These are phyloP conservation scores for Seiridium unicorne DNA, from an alignment of 2,329 filamentous ascomycete genomes.

Conservation along the genomic window DNA sequence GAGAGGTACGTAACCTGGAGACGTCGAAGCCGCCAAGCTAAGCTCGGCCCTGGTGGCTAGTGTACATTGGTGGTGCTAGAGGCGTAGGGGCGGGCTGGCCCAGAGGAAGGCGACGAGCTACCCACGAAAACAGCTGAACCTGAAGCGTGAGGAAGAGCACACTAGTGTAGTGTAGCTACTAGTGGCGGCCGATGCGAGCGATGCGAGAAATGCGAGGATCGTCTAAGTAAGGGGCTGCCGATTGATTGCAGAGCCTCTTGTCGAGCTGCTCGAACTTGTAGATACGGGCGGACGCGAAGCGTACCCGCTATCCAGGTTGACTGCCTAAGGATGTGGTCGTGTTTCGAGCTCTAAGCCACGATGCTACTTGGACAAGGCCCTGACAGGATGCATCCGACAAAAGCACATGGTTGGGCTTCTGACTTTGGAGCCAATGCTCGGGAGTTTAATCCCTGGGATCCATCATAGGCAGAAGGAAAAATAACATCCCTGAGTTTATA, in stretches of 20 bases:
- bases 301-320: no score
- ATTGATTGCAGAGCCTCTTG: no score
- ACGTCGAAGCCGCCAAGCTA: conserved; percentile 1
- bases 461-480: no score
- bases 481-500: no score
- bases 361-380: not conserved
- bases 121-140: not conserved
- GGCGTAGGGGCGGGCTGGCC: no score
- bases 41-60: not conserved
- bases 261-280: no score
- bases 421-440: not conserved
- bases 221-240: no score
- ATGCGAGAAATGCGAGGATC: not conserved
- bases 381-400: no score
- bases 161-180: not conserved
- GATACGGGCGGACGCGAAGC: no score
- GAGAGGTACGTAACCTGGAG: not conserved
- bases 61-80: no score
- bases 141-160: not conserved
- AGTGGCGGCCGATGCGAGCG: not conserved
- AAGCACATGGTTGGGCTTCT: not conserved
- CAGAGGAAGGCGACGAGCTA: not conserved
- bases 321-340: no score
- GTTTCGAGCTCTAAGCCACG: not conserved
- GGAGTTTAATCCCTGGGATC: no score